These are phyloP conservation scores for Sugiyamaella paludigena DNA, from an alignment of 1,139 yeast species.

Conservation along the genomic window DNA sequence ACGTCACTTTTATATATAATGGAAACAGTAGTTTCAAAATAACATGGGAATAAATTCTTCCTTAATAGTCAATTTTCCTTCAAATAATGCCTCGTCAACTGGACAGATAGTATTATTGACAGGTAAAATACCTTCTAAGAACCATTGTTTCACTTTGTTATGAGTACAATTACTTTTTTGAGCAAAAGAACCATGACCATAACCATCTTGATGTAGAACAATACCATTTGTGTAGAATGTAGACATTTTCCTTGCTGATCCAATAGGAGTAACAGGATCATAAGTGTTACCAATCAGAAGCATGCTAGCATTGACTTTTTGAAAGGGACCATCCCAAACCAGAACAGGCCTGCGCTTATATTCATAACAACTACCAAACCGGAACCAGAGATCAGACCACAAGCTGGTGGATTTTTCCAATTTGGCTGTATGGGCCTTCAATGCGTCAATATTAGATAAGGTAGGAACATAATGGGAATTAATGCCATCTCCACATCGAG, in stretches of 20 bases:
- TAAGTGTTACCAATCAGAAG: constrained; percentile 19
- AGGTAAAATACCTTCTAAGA: constrained; percentile 18
- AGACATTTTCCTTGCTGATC: constrained; percentile 20
- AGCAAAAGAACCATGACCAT: constrained; percentile 20
- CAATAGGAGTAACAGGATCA: constrained; percentile 21
- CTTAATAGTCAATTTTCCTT: background rate
- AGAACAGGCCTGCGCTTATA: constrained; percentile 12
- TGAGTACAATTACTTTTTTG: constrained; percentile 18
- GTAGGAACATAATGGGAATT: constrained; percentile 4
- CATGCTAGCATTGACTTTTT: constrained; percentile 18
- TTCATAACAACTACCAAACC: constrained; percentile 10
- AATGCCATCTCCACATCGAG: constrained; percentile 18
- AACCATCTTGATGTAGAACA: constrained; percentile 19
- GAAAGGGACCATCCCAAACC: constrained; percentile 22
- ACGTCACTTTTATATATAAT: too few species aligned
- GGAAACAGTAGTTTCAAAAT: too few species aligned
- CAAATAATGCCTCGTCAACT: constrained; percentile 13
- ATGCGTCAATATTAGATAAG: constrained; percentile 7
- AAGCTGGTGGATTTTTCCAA: background rate
- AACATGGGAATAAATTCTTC: constrained; percentile 1
- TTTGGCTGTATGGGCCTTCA: constrained; percentile 3
- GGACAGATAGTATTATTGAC: constrained; percentile 15
- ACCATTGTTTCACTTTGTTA: constrained; percentile 12
- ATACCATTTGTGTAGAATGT: constrained; percentile 16
- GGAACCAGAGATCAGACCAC: constrained; percentile 15